phyloP scores from a whole-genome alignment of 257 asterid species.

The Nicotiana undulata region DNA sequence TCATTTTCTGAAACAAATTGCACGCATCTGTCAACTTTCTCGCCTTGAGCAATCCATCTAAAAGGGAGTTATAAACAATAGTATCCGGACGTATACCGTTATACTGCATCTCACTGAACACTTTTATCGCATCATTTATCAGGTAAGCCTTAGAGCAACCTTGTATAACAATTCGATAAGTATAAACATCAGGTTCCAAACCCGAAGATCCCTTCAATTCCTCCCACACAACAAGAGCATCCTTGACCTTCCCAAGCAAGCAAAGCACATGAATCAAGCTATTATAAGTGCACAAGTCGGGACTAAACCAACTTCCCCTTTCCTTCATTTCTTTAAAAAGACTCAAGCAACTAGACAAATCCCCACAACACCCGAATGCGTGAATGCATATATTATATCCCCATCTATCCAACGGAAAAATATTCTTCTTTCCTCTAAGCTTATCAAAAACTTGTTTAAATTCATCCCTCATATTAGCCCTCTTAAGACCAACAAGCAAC shows the following conservation, averaged over 20 bases:
- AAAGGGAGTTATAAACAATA: constrained; percentile 64
- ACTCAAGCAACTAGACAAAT: constrained; percentile 43
- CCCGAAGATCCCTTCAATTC: constrained; percentile 81
- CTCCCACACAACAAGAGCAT: constrained; percentile 79
- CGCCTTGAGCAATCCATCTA: constrained; percentile 79
- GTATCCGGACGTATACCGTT: constrained; percentile 60
- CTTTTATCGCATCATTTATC: constrained; percentile 53
- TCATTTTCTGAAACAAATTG: constrained; percentile 78
- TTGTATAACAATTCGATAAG: constrained; percentile 74
- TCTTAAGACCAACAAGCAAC: constrained; percentile 77
- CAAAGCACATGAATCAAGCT: constrained; percentile 80
- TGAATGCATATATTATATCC: constrained; percentile 91
- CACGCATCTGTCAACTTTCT: constrained; percentile 77
- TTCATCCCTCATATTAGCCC: constrained; percentile 56
- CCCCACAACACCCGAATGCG: constrained; percentile 76
- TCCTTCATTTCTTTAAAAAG: constrained; percentile 93
- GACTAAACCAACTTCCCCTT: constrained; percentile 41
- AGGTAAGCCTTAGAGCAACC: constrained; percentile 73
- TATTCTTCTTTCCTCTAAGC: constrained; percentile 39
- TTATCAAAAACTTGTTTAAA: constrained; percentile 47
- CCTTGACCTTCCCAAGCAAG: constrained; percentile 74
- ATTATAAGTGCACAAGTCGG: constrained; percentile 85
- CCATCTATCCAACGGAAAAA: constrained; percentile 63
- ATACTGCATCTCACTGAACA: constrained; percentile 72
- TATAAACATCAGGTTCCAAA: constrained; percentile 72